Evolutionary conservation across 2,329 filamentous ascomycete genomes (phyloP), one percentile per base, ranked within the genome.

Genomic region (Hypoxylon sp.): DNA sequence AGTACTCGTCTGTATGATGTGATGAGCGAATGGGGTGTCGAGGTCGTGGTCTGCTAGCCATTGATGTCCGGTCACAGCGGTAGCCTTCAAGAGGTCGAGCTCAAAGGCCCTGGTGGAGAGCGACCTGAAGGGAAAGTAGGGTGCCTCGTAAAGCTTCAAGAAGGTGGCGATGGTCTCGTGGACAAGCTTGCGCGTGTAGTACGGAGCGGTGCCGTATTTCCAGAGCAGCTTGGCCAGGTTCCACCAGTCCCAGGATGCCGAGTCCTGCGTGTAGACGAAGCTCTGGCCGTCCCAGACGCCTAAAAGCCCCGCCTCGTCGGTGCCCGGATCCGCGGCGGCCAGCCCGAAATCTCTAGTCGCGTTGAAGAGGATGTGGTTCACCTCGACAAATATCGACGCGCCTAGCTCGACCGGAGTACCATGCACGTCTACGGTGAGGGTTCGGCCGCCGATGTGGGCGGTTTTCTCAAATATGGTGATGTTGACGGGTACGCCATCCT

Each of bases 1-100:
- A 0, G 95, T 97, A 55, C 88, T 90, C 1, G 94, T 91, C 75
- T 98, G 94, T 21, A 98, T 86, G 43, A 99, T 85, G 47, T 99
- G 91, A 11, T 85, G 84, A 0, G 88, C 81, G 71, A 96, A 98
- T 0, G 78, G 72, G 0, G 80, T 77, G 20, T 83, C 80, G 53
- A 97, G 86, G 69, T 86, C 83, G 66, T 92, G 90, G 33, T 83
- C 77, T 21, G 79, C 79, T 10, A 98, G 78, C 63, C 88, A 90
- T 69, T 92, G 84, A 58, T 87, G 80, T 4, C 93, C 95, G 0
- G 92, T 92, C 7, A 87, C 74, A 0, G 84, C 83, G 0, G 91
- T 94, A 0, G 86, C 79, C 48, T 83, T 79, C 3, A 84, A 73
- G 38, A 98, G 77, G 0, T 83, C 91, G 3, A 92, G 79, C 52